Evolutionary conservation across 1,284 basidiomycete species (phyloP), one percentile per base, ranked within the genome.

Genomic region (Heliocybe sulcata): DNA sequence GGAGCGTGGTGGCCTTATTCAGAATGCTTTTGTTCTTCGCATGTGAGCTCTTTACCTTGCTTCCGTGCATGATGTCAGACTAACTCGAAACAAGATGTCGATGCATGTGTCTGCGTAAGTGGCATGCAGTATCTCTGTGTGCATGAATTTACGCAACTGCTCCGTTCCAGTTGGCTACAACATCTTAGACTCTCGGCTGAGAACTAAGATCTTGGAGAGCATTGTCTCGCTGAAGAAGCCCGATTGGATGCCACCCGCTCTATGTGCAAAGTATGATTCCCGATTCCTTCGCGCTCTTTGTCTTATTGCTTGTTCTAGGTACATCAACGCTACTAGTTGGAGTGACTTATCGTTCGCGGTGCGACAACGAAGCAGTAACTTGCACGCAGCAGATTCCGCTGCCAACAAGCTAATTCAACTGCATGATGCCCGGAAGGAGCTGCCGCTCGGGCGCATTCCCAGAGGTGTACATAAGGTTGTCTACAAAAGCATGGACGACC

Each of bases 161-260:
- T 29, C 27, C 4, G n/a, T 16, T 3, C 22, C 4, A 49, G 47
- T 49, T 20, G 47, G 47, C 4, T 49, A 49, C 27, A 49, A 49
- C 47, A 20, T 49, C 9, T 20, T 8, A 6, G 23, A 49, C 27
- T 8, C 9, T 23, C 8, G 12, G 20, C 8, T 49, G 19, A 49
- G 47, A n/a, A 20, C 4, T 23, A 6, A 10, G 20, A 49, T 47
- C 25, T 26, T n/a, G 31, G 29, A 23, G 20, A 45, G 19, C 10
- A 61, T 72, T 56, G 57, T 79, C 78, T 0, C 47, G 4, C 16
- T 19, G 6, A 8, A 20, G n/a, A n/a, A n/a, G 23, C 3, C 4
- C 12, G 12, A n/a, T 74, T 42, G n/a, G 3, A 20, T 8, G 16
- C n/a, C n/a, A 8, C 38, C 38, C 16, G 8, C 16, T 20, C 8